A percentile compares a stretch with the other conserved stretches of the same genome.
These are phyloP conservation scores for Colletotrichum chlorophyti DNA, from an alignment of 2,329 filamentous ascomycete genomes.

Conservation along the genomic window DNA sequence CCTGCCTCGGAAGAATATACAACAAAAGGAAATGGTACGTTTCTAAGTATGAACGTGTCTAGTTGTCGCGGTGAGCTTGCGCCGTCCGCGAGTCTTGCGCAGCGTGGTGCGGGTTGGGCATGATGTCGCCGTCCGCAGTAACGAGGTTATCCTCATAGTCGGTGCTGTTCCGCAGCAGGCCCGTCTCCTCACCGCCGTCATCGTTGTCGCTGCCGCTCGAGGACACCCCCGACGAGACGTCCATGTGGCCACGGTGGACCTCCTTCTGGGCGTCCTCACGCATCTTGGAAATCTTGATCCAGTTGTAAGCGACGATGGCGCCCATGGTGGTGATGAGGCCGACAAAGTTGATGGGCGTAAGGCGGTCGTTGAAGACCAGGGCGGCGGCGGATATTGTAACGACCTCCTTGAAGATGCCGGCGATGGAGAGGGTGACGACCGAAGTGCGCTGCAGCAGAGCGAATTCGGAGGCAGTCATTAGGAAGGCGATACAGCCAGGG, in stretches of 20 bases:
- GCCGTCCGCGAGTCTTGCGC: conserved; percentile 28
- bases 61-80: conserved; percentile 28
- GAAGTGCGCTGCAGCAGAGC: conserved; percentile 93
- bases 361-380: conserved; percentile 84
- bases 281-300: conserved; percentile 93
- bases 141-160: conserved; percentile 46
- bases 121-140: conserved; percentile 48
- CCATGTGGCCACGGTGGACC: conserved; percentile 51
- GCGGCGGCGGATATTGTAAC: conserved; percentile 92
- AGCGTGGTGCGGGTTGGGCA: conserved; percentile 41
- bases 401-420: conserved; percentile 98
- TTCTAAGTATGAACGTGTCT: conserved; percentile 21
- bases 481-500: conserved; percentile 88
- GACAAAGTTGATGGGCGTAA: conserved; percentile 86
- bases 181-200: conserved; percentile 52
- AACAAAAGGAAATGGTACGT: no score
- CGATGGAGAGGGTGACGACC: conserved; percentile 94
- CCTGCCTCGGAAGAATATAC: conserved; percentile 18
- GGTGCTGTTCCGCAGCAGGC: conserved; percentile 49
- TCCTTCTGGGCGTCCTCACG: conserved; percentile 71
- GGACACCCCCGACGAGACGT: conserved; percentile 41
- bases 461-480: conserved; percentile 97
- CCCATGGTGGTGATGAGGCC: conserved; percentile 88
- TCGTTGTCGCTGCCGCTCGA: conserved; percentile 50
- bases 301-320: conserved; percentile 91